phyloP scores from a whole-genome alignment of 768 basidiomycete genomes.

The Macrolepiota dolichaula region DNA sequence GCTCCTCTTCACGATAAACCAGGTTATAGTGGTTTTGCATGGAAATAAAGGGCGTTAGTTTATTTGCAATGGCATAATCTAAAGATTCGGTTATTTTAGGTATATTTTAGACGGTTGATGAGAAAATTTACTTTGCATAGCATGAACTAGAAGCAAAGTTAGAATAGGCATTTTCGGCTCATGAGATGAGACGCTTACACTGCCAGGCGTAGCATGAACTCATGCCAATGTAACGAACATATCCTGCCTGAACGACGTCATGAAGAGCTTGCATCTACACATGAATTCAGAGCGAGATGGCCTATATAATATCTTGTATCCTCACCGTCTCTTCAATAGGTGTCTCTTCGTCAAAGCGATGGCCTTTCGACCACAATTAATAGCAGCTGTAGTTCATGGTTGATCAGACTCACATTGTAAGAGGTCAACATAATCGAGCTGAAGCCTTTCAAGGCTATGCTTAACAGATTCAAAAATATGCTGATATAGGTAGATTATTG shows the following conservation, averaged over 20 bases:
- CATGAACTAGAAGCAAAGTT: slow-evolving; percentile 34
- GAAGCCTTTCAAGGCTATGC: too few species aligned
- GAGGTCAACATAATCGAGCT: slow-evolving; percentile 75
- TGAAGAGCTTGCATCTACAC: slow-evolving; percentile 63
- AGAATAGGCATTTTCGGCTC: not conserved
- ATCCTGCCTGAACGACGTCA: slow-evolving; percentile 64
- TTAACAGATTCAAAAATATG: slow-evolving; percentile 72
- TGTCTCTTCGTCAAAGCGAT: slow-evolving; percentile 54
- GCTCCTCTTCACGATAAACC: slow-evolving; percentile 63
- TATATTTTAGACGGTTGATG: not conserved
- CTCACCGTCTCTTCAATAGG: slow-evolving; percentile 55
- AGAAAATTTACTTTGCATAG: slow-evolving; percentile 47
- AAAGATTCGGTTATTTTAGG: not conserved
- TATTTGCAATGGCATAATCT: slow-evolving; percentile 62
- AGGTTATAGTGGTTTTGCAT: slow-evolving; percentile 70
- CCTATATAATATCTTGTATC: not conserved
- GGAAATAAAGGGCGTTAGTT: slow-evolving; percentile 58
- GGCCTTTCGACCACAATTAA: slow-evolving; percentile 28
- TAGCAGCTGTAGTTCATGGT: slow-evolving; percentile 13
- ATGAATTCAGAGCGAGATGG: not conserved
- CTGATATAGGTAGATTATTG: slow-evolving; percentile 31
- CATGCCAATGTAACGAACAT: slow-evolving; percentile 61
- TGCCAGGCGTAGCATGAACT: slow-evolving; percentile 54
- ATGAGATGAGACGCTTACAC: slow-evolving; percentile 29
- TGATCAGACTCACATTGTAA: slow-evolving; percentile 52